Conservation (phyloP, 2,329 filamentous ascomycete species). For the Epichloe elymi region DNA sequence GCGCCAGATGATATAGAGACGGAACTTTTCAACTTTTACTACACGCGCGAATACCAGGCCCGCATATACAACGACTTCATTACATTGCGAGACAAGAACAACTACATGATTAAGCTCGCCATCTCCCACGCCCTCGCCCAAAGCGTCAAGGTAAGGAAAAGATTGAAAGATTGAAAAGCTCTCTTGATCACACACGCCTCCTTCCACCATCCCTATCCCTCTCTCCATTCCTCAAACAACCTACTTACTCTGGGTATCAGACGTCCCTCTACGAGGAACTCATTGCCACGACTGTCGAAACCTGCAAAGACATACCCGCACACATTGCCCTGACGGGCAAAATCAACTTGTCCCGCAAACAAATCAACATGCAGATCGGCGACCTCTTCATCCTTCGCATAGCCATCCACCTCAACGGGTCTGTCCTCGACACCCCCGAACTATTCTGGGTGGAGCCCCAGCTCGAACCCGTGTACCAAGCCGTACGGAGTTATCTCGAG, state of each 20-base stretch:
- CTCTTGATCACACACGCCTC: neutral
- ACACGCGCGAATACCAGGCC: slow-evolving; percentile 93
- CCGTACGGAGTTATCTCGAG: slow-evolving; percentile 87
- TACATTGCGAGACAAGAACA: slow-evolving; percentile 79
- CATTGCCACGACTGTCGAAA: slow-evolving; percentile 84
- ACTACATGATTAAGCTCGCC: slow-evolving; percentile 96
- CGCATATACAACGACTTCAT: slow-evolving; percentile 99
- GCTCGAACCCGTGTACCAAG: slow-evolving; percentile 90
- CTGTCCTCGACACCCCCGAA: slow-evolving; percentile 90
- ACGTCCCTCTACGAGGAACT: slow-evolving; percentile 94
- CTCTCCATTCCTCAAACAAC: neutral
- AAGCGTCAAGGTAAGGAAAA: slow-evolving; percentile 63
- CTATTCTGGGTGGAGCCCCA: slow-evolving; percentile 98
- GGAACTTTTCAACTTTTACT: slow-evolving; percentile 99
- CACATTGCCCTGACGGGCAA: slow-evolving; percentile 89
- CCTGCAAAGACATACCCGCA: slow-evolving; percentile 82
- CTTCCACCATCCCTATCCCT: neutral
- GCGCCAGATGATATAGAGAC: slow-evolving; percentile 81
- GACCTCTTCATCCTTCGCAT: slow-evolving; percentile 96
- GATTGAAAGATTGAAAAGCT: neutral
- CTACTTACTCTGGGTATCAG: slow-evolving; percentile 25
- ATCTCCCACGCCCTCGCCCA: slow-evolving; percentile 94
- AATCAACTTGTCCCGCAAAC: slow-evolving; percentile 70
- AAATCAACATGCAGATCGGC: slow-evolving; percentile 99
- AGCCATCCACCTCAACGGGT: slow-evolving; percentile 95